Percentiles rank a stretch among this genome's conserved stretches.
phyloP scores from a whole-genome alignment of 2,329 filamentous ascomycete species.

The Balansia obtecta region DNA sequence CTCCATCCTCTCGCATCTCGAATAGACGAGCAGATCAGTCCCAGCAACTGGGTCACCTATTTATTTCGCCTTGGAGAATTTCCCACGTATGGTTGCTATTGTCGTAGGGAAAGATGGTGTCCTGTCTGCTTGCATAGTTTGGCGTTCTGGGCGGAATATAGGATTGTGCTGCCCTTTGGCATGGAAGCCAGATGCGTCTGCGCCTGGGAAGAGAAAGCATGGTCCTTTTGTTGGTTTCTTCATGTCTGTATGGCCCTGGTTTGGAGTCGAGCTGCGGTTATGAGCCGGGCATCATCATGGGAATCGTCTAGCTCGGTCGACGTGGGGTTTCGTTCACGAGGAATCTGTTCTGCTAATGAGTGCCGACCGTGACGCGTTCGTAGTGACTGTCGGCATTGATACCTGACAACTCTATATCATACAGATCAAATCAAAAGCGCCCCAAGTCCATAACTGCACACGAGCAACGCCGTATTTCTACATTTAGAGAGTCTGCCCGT shows the following conservation, averaged over 20 bases:
- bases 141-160: conserved; percentile 22
- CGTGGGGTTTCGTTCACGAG: background rate
- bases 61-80: background rate
- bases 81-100: background rate
- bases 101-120: conserved; percentile 4
- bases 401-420: background rate
- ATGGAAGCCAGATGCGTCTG: background rate
- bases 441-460: conserved; percentile 1
- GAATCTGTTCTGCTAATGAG: background rate
- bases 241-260: background rate
- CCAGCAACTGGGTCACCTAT: no score
- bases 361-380: no score
- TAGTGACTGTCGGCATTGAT: background rate
- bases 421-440: no score
- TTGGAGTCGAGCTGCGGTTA: background rate
- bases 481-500: background rate
- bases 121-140: conserved; percentile 30
- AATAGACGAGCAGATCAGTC: background rate
- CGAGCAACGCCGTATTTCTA: conserved; percentile 6
- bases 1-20: background rate
- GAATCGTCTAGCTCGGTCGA: background rate
- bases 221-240: background rate
- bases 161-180: conserved; percentile 9
- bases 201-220: background rate
- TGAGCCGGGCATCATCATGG: conserved; percentile 1